These are phyloP conservation scores for Lachnellula willkommii DNA, from an alignment of 2,329 filamentous ascomycete species.

Conservation along the genomic window DNA sequence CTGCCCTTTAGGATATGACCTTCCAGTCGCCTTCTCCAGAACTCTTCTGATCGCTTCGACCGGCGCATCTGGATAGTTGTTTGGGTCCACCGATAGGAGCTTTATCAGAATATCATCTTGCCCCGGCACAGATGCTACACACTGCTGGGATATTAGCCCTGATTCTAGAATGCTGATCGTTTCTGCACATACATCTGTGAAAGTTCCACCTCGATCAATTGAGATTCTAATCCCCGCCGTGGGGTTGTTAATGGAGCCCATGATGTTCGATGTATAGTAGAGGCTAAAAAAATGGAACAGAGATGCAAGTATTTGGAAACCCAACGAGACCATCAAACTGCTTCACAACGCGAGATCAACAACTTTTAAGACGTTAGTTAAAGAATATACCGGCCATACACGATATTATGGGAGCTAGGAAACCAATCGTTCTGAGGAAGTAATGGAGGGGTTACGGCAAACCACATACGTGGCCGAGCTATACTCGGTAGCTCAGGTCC, in stretches of 20 bases:
- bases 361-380: not conserved
- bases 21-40: slow-evolving; percentile 52
- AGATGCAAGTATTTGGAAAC: too few species aligned
- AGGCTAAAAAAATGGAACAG: not conserved
- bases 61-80: slow-evolving; percentile 88
- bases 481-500: not conserved
- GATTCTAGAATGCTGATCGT: too few species aligned
- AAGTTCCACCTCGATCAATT: not conserved
- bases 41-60: slow-evolving; percentile 62
- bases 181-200: not conserved
- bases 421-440: not conserved
- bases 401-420: not conserved
- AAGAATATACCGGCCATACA: not conserved
- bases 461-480: too few species aligned
- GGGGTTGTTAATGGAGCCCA: not conserved
- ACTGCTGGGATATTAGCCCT: not conserved
- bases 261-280: not conserved
- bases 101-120: slow-evolving; percentile 77
- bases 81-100: slow-evolving; percentile 81
- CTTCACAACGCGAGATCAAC: not conserved
- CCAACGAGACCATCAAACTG: too few species aligned
- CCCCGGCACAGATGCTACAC: not conserved
- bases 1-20: slow-evolving; percentile 56
- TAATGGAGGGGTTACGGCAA: too few species aligned
- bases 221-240: not conserved